Percentiles rank a stretch among this genome's conserved stretches.
Evolutionary conservation across 2,329 filamentous ascomycete species (phyloP).

Genomic region (Colletotrichum liaoningense): DNA sequence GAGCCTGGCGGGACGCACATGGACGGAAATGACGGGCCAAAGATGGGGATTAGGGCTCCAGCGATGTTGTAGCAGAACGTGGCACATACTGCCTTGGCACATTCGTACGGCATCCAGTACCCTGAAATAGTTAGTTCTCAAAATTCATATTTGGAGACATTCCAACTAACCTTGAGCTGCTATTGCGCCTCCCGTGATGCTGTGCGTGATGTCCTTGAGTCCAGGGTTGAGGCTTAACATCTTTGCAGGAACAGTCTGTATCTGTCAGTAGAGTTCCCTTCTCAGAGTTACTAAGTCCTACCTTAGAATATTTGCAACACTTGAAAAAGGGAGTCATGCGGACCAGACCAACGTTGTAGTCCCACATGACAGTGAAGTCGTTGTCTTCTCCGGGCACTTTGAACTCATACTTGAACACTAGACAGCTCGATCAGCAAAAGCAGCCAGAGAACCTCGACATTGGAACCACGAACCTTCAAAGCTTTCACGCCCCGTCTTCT

Average conservation of each 20-base stretch:
- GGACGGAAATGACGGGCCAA: constrained; percentile 83
- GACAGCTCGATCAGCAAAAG: constrained; percentile 14
- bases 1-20: constrained; percentile 75
- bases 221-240: constrained; percentile 83
- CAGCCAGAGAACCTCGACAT: not conserved
- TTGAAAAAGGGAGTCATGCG: constrained; percentile 97
- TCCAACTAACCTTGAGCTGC: constrained; percentile 81
- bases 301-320: constrained; percentile 88
- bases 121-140: constrained; percentile 61
- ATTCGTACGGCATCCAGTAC: constrained; percentile 95
- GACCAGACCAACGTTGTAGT: constrained; percentile 94
- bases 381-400: constrained; percentile 73
- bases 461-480: constrained; percentile 77
- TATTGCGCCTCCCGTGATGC: constrained; percentile 92
- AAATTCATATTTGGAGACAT: not conserved
- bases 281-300: not conserved
- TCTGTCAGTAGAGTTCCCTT: constrained; percentile 6
- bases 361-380: constrained; percentile 89
- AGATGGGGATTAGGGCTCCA: constrained; percentile 88
- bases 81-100: constrained; percentile 86
- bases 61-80: constrained; percentile 92
- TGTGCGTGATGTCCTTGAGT: constrained; percentile 89
- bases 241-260: constrained; percentile 87
- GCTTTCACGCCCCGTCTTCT: constrained; percentile 87
- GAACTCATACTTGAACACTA: constrained; percentile 90